Evolutionary conservation across 331 rosid species (phyloP).

Genomic region (Prunus yedoensis): DNA sequence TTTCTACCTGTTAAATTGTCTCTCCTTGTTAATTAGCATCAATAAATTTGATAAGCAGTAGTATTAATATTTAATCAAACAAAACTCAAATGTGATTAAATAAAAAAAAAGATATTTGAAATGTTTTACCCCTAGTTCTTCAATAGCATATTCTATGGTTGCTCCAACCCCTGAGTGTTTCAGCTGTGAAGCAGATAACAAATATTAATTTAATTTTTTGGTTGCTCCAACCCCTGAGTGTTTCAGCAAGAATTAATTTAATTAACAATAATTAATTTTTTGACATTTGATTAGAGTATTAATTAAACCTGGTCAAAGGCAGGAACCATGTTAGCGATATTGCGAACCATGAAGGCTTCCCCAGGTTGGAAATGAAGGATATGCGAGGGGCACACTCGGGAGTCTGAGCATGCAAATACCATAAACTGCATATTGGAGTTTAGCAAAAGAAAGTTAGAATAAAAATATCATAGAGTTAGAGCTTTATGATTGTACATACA

Average conservation of each 20-base stretch:
- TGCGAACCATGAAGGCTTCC: slow-evolving; percentile 61
- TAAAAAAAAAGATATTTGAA: neutral
- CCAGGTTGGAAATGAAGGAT: slow-evolving; percentile 59
- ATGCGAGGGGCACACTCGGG: slow-evolving; percentile 58
- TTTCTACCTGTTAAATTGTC: slow-evolving; percentile 37
- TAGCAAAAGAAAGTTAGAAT: too few relatives aligned
- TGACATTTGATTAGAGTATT: too few relatives aligned
- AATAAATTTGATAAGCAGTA: neutral
- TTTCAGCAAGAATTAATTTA: neutral
- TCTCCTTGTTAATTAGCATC: neutral
- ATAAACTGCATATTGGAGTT: slow-evolving; percentile 38
- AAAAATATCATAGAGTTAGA: too few relatives aligned
- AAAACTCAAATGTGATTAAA: too few relatives aligned
- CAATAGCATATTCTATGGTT: slow-evolving; percentile 56
- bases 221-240: too few relatives aligned
- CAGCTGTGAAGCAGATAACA: slow-evolving; percentile 21
- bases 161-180: slow-evolving; percentile 63
- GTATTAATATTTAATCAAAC: neutral
- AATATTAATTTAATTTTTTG: too few relatives aligned
- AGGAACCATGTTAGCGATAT: slow-evolving; percentile 71
- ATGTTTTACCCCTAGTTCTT: slow-evolving; percentile 36
- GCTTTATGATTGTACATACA: too few relatives aligned
- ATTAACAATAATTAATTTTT: neutral
- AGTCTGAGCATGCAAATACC: slow-evolving; percentile 76
- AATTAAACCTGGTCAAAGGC: slow-evolving; percentile 46